Evolutionary conservation across 441 rosid species (phyloP).

Genomic region (Jatropha multifida): DNA sequence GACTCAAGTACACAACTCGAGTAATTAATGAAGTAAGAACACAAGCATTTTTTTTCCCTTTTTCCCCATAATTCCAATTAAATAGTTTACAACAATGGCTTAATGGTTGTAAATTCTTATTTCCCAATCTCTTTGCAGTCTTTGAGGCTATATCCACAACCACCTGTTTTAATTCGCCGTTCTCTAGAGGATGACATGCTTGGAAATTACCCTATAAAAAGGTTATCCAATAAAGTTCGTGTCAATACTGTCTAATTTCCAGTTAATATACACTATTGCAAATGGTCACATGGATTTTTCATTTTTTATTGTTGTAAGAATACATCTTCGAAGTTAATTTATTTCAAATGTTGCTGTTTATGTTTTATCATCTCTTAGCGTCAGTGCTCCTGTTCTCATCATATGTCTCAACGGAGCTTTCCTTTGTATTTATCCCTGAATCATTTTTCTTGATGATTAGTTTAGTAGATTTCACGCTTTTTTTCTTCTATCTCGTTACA

Average conservation of each 20-base stretch:
- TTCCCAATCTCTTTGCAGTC: constrained; percentile 52
- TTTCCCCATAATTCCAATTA: background rate
- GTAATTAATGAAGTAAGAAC: constrained; percentile 86
- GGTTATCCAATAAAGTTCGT: constrained; percentile 35
- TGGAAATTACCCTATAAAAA: constrained; percentile 80
- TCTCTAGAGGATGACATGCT: constrained; percentile 70
- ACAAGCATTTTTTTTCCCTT: background rate
- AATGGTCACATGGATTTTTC: background rate
- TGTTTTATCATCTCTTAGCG: background rate
- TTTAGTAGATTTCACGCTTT: background rate
- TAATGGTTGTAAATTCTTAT: constrained; percentile 14
- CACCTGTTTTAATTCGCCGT: constrained; percentile 96
- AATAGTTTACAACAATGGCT: constrained; percentile 15
- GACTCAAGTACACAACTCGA: constrained; percentile 87
- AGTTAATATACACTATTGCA: background rate
- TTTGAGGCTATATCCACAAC: constrained; percentile 95
- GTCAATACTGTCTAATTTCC: too few species aligned
- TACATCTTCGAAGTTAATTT: background rate
- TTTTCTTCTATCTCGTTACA: background rate
- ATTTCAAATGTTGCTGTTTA: background rate
- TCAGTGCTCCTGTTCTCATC: background rate
- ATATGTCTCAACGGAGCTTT: background rate
- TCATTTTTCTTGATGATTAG: background rate
- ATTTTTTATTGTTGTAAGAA: background rate
- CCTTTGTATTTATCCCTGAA: background rate